Base-by-base conservation (phyloP, 2,329 filamentous ascomycete genomes). In the Aspergillus hiratsukae region DNA sequence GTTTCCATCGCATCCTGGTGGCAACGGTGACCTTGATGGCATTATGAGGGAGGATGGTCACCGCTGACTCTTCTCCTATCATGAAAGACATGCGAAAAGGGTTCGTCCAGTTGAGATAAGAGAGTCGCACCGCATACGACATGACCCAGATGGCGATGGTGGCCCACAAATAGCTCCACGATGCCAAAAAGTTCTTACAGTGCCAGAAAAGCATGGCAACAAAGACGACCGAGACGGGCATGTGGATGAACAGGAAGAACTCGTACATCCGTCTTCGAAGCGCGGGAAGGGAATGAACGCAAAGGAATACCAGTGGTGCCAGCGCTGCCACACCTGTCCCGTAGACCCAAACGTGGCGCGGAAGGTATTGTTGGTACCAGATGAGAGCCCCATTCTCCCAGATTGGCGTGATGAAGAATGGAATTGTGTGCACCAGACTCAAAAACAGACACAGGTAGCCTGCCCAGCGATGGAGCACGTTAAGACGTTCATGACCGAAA, bases 11-110 rank as follows among this genome's bases (percentile, higher is more conserved):
- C 82, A 95, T 89, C 72, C 93, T 90, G 0, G 93, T 97, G 1
- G 93, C 91, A 51, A 97, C 89, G 0, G 93, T 97, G 64, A 97
- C 84, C 72, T 97, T 97, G 76, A 97, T 87, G n/a, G 91, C 90
- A 68, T 95, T 93, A 66, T 97, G 91, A 2, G 91, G 87, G 79
- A 97, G 87, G 25, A 97, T 81, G 0, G 90, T 94, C 41, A 97
- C 87, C 27, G 91, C 90, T 0, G 90, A 91, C 74, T 96, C 91
- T 65, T 97, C 93, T 49, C 93, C 93, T 46, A 96, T 88, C 65
- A 96, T 78, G 77, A 90, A 96, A 0, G 91, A 86, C 63, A 89
- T 76, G 40, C 87, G 84, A 78, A 89, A 87, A 6, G 92, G 91
- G 63, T 88, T 89, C 37, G 85, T 80, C 91, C 92, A 97, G 75